Evolutionary conservation across 2,329 filamentous ascomycete species (phyloP).

Genomic region (Hypoxylon sp.): DNA sequence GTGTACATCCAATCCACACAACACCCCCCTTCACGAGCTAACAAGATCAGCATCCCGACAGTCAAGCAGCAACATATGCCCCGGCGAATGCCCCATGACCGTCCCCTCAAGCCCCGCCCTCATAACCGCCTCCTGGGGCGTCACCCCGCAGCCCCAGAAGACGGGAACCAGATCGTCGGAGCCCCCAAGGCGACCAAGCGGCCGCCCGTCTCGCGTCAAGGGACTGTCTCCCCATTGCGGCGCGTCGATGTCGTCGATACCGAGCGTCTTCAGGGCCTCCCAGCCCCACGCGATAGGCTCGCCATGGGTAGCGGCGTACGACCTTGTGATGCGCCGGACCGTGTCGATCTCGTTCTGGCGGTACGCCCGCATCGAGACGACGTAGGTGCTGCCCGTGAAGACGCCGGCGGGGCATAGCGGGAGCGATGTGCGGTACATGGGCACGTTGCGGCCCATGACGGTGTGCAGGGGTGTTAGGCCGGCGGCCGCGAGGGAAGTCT

Average conservation of each 20-base stretch:
- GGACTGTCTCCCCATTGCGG: constrained; percentile 51
- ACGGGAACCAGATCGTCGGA: too few relatives aligned
- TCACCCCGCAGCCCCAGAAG: constrained; percentile 70
- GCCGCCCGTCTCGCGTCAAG: too few relatives aligned
- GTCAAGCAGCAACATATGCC: constrained; percentile 75
- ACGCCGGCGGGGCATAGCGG: constrained; percentile 68
- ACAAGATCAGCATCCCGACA: too few relatives aligned
- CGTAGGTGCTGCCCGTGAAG: constrained; percentile 64
- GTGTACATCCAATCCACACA: too few relatives aligned
- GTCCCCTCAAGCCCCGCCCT: constrained; percentile 68
- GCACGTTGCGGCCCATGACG: constrained; percentile 61
- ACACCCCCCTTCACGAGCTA: too few relatives aligned
- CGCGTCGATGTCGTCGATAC: constrained; percentile 68
- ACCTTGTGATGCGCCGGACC: constrained; percentile 66
- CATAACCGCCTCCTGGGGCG: constrained; percentile 67
- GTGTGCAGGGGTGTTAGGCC: constrained; percentile 66
- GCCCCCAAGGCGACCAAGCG: too few relatives aligned
- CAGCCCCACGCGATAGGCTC: constrained; percentile 75
- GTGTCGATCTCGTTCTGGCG: constrained; percentile 59
- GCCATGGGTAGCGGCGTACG: constrained; percentile 69
- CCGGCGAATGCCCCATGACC: constrained; percentile 71
- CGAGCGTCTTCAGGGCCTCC: constrained; percentile 64
- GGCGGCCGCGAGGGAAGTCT: constrained; percentile 63
- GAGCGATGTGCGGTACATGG: constrained; percentile 71
- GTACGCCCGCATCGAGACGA: constrained; percentile 75